Evolutionary conservation across 2,329 filamentous ascomycete species (phyloP), one percentile per base, ranked within the genome.

Genomic region (Fusarium sublunatum): DNA sequence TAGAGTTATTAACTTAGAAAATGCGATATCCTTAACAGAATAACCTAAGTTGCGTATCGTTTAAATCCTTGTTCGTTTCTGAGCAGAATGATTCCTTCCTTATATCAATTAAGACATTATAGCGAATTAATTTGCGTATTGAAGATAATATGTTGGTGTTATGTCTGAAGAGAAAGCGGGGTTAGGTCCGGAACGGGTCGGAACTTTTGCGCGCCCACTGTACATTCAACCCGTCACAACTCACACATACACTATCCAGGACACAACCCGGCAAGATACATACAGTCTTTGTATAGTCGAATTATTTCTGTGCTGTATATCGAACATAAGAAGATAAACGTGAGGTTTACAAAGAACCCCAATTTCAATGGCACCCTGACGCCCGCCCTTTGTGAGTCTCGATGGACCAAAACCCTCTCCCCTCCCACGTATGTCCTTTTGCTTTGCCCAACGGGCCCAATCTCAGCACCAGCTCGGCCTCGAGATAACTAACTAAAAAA

Each of bases 341-440:
- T 25, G 56, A 54, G 53, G 41, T 44, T 36, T 59, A 54, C 26
- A 59, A 54, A 67, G 39, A 57, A 62, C 61, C 46, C 32, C 50
- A 42, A 61, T 69, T 55, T 53, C 67, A 65, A 61, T 67, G 54
- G 65, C 68, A 67, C 68, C 68, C 64, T 65, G 68, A 70, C 68
- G 68, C 68, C 68, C 63, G 55, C 64, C 67, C 58, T 63, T 49
- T 65, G 68, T 65, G 57, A 61, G 67, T 61, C 50, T 64, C 59
- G 56, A 48, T 65, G 60, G 62, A 67, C 60, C 67, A 64, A 58
- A 63, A 40, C 32, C 43, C 32, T 61, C 57, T 60, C 62, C 39
- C 53, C 41, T 51, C 57, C 46, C 44, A 28, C 49, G 39, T 54
- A 51, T 65, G 50, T 62, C 58, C 56, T 61, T 55, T 57, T 54